A percentile compares a stretch with the other conserved stretches of the same genome.
phyloP scores from a whole-genome alignment of 139 green algal species.

The Chlamydomonas sp. region DNA sequence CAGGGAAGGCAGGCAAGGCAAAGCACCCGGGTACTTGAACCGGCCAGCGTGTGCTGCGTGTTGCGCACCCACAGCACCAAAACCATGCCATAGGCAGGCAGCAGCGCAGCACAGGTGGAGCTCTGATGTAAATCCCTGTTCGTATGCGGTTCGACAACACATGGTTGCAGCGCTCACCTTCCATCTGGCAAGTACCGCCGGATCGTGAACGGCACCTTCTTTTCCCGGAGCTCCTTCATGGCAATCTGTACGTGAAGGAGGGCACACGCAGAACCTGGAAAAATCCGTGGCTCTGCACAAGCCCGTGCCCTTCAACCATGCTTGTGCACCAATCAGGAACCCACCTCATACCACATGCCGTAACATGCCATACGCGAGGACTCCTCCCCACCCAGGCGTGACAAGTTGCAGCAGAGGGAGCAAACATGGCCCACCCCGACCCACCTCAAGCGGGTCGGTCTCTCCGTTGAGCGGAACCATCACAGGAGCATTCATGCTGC shows the following conservation, averaged over 20 bases:
- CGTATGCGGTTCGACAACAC: too few species aligned
- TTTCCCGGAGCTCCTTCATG: conserved; percentile 93
- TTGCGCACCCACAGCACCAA: too few species aligned
- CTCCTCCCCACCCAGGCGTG: neutral
- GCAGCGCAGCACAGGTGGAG: too few species aligned
- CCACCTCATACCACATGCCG: too few species aligned
- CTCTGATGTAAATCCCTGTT: too few species aligned
- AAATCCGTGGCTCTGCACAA: too few species aligned
- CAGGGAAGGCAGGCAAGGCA: neutral
- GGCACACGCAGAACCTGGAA: neutral
- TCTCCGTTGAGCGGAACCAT: conserved; percentile 91
- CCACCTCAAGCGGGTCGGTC: conserved; percentile 67
- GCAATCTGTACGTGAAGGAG: conserved; percentile 85
- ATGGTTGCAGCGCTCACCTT: conserved; percentile 60
- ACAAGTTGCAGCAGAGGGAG: neutral
- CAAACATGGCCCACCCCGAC: neutral
- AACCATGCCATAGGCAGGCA: too few species aligned
- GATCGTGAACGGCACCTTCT: conserved; percentile 99
- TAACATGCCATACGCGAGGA: too few species aligned
- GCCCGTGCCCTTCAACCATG: too few species aligned
- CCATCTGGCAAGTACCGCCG: conserved; percentile 96
- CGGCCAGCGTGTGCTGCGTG: too few species aligned
- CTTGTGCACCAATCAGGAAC: too few species aligned
- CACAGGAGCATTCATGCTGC: conserved; percentile 97
- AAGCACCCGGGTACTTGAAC: too few species aligned